Evolutionary conservation across 305 asterid species (phyloP), one percentile per base, ranked within the genome.

Genomic region (Andrographis paniculata): DNA sequence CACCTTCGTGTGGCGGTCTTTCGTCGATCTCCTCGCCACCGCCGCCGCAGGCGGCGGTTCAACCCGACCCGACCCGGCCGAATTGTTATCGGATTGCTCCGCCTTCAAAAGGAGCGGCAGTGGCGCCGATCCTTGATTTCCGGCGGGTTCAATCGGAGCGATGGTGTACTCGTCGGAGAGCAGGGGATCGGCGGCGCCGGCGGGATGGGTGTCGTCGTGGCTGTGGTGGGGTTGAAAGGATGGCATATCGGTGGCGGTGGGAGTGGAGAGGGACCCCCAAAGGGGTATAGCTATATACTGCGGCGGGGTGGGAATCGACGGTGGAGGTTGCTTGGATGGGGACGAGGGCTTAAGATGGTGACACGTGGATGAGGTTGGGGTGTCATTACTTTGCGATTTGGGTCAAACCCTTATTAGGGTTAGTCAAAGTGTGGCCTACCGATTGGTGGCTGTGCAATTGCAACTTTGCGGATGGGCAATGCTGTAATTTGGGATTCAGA

Each of bases 1-100:
- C 55, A 85, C 95, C 65, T 85, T 85, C 9, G 95, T 81, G 66
- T 85, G 95, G 6, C 95, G 75, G 74, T 85, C 95, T 62, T 81
- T 85, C 28, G 68, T 69, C 18, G 80, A 69, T 58, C 79, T 74
- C 65, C 63, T 84, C n/a, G 74, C 65, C 22, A 68, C 59, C 13
- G 50, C 45, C 55, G 46, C 47, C 56, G 17, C 57, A 46, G 23
- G 17, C n/a, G 48, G 23, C 13, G 42, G 45, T 13, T n/a, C 27
- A 52, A n/a, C 21, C 31, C 57, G 11, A 11, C 62, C 57, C 59
- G 38, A 24, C 30, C 8, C 8, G 30, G 30, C 64, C 36, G 55
- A 20, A 43, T 60, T 59, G 45, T 52, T 56, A 0, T 69, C 82
- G 23, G 49, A 14, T 1, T 81, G 86, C 59, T 80, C 95, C 45